A percentile compares a stretch with the other conserved stretches of the same genome.
phyloP scores from a whole-genome alignment of 75 land plant species.

The Selaginella moellendorffii region DNA sequence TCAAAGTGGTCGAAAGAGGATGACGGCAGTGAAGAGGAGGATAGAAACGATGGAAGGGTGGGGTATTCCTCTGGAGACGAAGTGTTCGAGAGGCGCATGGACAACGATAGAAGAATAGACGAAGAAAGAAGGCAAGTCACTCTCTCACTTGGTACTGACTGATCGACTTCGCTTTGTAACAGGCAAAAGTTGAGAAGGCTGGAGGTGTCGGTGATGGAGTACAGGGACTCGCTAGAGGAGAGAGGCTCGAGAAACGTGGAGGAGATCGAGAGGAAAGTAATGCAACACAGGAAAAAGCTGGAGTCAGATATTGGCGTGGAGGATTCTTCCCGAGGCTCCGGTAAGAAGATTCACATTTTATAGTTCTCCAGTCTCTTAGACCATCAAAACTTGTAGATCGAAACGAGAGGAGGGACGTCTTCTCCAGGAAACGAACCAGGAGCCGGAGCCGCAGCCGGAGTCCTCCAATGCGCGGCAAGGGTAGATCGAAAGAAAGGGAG shows the following conservation, averaged over 20 bases:
- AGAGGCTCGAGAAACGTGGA: conserved; percentile 58
- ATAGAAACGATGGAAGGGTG: conserved; percentile 32
- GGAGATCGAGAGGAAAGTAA: conserved; percentile 79
- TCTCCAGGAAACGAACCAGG: conserved; percentile 57
- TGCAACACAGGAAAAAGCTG: conserved; percentile 39
- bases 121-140: conserved; percentile 73
- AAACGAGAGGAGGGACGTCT: conserved; percentile 48
- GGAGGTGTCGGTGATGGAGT: conserved; percentile 84
- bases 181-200: conserved; percentile 81
- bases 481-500: conserved; percentile 12
- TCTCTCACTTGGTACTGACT: no score
- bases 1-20: conserved; percentile 94
- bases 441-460: conserved; percentile 53
- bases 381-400: conserved; percentile 55
- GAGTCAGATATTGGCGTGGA: conserved; percentile 59
- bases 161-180: no score
- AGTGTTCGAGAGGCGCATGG: background rate
- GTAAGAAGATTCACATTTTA: no score
- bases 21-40: conserved; percentile 54
- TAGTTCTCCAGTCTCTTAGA: no score
- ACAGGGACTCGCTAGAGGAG: conserved; percentile 91
- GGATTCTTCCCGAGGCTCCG: conserved; percentile 30
- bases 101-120: conserved; percentile 44
- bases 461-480: conserved; percentile 19
- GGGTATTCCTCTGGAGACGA: conserved; percentile 49